Evolutionary conservation across 148 eudicot genomes (phyloP).

Genomic region (Persicaria maculosa): DNA sequence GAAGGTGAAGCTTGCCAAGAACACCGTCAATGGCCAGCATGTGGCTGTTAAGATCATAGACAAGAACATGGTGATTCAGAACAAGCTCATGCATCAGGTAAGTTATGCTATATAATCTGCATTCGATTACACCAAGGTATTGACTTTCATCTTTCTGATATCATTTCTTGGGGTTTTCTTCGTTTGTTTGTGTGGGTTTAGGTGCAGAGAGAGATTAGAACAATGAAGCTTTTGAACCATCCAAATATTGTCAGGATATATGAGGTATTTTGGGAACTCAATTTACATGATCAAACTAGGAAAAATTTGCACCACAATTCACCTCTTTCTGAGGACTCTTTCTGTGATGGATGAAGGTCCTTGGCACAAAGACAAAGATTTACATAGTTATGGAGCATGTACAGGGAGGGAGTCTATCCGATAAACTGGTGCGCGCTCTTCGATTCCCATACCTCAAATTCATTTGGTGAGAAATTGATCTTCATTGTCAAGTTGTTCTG

Average conservation of each 20-base stretch:
- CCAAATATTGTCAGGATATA: conserved; percentile 49
- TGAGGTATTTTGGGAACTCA: conserved; percentile 24
- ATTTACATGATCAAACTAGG: background rate
- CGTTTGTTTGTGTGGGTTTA: background rate
- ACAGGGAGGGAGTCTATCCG: conserved; percentile 48
- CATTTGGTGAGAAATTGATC: background rate
- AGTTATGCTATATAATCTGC: background rate
- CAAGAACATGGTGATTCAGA: conserved; percentile 34
- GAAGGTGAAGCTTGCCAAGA: conserved; percentile 41
- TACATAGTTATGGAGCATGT: conserved; percentile 54
- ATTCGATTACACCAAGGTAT: background rate
- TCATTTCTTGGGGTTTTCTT: background rate
- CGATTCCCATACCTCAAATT: background rate
- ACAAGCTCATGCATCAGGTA: conserved; percentile 43
- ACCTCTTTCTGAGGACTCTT: background rate
- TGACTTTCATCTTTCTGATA: background rate
- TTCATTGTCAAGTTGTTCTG: background rate
- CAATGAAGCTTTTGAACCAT: conserved; percentile 51
- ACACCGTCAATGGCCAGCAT: conserved; percentile 21
- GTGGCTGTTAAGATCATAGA: conserved; percentile 56
- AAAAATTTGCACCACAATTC: background rate
- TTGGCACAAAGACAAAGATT: conserved; percentile 48
- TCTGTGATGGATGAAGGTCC: conserved; percentile 27
- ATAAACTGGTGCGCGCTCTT: conserved; percentile 34
- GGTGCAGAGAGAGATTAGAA: conserved; percentile 48